These are phyloP conservation scores for Trichocladium uniseriatum DNA, from an alignment of 495 filamentous ascomycete species.

Conservation along the genomic window DNA sequence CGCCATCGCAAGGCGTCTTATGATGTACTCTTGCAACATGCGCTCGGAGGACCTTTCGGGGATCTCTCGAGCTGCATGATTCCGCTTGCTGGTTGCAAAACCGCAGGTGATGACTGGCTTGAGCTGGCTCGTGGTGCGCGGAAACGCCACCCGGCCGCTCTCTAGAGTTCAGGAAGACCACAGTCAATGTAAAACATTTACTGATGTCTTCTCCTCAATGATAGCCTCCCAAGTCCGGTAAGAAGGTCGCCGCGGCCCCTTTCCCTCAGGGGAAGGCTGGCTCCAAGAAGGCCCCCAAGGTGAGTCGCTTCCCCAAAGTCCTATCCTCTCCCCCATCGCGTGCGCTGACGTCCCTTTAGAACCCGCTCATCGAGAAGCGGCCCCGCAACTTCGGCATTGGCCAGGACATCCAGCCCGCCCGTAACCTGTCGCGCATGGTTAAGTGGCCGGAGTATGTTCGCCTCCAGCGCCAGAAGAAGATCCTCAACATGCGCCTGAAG, in stretches of 20 bases:
- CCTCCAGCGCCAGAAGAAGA: constrained; percentile 99
- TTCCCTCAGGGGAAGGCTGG: constrained; percentile 92
- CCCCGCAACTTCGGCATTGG: constrained; percentile 97
- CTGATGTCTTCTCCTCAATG: constrained; percentile 99
- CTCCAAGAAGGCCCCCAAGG: constrained; percentile 93
- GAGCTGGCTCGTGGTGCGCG: constrained; percentile 51
- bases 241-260: constrained; percentile 91
- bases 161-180: constrained; percentile 85
- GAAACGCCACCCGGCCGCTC: constrained; percentile 59
- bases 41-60: constrained; percentile 10
- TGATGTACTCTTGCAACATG: constrained; percentile 20
- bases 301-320: constrained; percentile 35
- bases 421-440: constrained; percentile 98
- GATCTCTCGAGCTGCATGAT: constrained; percentile 36
- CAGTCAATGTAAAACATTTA: constrained; percentile 66
- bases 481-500: constrained; percentile 96
- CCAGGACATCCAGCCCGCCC: constrained; percentile 94
- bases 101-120: constrained; percentile 73
- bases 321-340: background rate
- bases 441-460: constrained; percentile 99
- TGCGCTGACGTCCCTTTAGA: constrained; percentile 49
- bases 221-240: constrained; percentile 96
- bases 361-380: constrained; percentile 98
- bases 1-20: constrained; percentile 16
- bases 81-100: constrained; percentile 43